These are phyloP conservation scores for Houttuynia cordata DNA, from an alignment of 164 flowering plant species.

Conservation along the genomic window DNA sequence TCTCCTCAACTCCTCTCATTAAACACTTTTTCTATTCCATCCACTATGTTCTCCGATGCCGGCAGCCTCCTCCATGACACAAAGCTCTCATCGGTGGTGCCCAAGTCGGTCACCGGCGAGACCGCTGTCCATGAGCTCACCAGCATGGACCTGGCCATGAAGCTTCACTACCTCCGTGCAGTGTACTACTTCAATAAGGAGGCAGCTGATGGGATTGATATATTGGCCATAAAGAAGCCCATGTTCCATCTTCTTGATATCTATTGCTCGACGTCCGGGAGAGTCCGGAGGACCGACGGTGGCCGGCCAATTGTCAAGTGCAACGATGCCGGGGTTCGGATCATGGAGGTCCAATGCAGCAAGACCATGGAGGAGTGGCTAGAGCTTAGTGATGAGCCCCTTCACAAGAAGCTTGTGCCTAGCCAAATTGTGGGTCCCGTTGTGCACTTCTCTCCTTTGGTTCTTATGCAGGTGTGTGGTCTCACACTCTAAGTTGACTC, in stretches of 20 bases:
- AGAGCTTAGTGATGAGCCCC: slow-evolving; percentile 7
- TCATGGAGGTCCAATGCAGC: slow-evolving; percentile 37
- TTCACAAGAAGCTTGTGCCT: slow-evolving; percentile 19
- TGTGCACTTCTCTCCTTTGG: slow-evolving; percentile 47
- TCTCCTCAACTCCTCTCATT: too few relatives aligned
- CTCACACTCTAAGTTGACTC: not conserved
- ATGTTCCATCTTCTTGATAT: slow-evolving; percentile 42
- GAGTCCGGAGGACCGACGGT: slow-evolving; percentile 38
- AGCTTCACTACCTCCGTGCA: slow-evolving; percentile 53
- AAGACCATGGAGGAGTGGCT: slow-evolving; percentile 37
- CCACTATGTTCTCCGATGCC: slow-evolving; percentile 6
- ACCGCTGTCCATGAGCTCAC: slow-evolving; percentile 22
- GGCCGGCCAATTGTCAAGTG: slow-evolving; percentile 57
- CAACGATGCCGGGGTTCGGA: slow-evolving; percentile 64
- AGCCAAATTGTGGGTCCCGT: slow-evolving; percentile 43
- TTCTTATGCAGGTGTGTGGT: slow-evolving; percentile 45
- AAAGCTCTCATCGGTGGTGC: slow-evolving; percentile 50
- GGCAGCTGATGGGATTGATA: slow-evolving; percentile 22
- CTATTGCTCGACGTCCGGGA: slow-evolving; percentile 26
- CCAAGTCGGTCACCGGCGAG: slow-evolving; percentile 39
- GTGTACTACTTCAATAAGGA: slow-evolving; percentile 40
- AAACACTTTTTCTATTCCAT: too few relatives aligned
- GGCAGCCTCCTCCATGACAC: slow-evolving; percentile 17
- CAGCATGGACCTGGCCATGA: slow-evolving; percentile 54
- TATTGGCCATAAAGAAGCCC: slow-evolving; percentile 30